Evolutionary conservation across 2,329 filamentous ascomycete species (phyloP), one percentile per base, ranked within the genome.

Genomic region (Cryoendolithus antarcticus): DNA sequence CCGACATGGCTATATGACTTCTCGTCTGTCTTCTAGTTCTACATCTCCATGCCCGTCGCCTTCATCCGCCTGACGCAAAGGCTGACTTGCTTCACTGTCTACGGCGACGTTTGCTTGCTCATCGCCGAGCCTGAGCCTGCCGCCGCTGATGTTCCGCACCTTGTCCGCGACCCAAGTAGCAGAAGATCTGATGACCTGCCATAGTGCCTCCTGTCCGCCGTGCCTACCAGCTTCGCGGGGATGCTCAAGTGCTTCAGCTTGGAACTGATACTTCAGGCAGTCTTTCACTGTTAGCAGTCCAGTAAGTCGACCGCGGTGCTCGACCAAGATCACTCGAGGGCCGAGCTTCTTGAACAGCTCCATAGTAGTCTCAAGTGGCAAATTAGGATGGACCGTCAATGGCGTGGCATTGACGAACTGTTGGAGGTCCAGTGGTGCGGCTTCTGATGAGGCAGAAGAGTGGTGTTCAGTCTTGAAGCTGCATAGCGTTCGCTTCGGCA

Each of bases 331-430:
- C 4, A 95, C 86, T 1, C 91, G 76, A 0, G 89, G 91, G 0
- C 91, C 91, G 58, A 98, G 93, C 65, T 96, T 98, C 60, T 89
- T 89, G 69, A 98, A 98, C 8, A 98, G 71, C 56, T 98, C 91
- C 86, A 98, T 95, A 27, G 93, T 89, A 0, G 91, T 98, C 62
- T 98, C 91, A 0, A 98, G 75, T 0, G 89, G 83, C 1, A 96
- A 75, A 1, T 86, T 78, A 1, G 91, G 91, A 55, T 98, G 91
- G 1, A 88, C 88, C 0, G 86, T 83, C 2, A 98, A 75, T 0
- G 91, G 91, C 0, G 88, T 93, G 6, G 80, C 72, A 57, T 98
- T 89, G 38, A 94, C 80, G 55, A 89, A 96, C 35, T 82, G 78
- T 51, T 79, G 81, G 49, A 98, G 84, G 56, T 96, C 85, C 28